Percentiles rank a stretch among this genome's conserved stretches.
phyloP scores from a whole-genome alignment of 345 rosid species.

The Theobroma cacao region DNA sequence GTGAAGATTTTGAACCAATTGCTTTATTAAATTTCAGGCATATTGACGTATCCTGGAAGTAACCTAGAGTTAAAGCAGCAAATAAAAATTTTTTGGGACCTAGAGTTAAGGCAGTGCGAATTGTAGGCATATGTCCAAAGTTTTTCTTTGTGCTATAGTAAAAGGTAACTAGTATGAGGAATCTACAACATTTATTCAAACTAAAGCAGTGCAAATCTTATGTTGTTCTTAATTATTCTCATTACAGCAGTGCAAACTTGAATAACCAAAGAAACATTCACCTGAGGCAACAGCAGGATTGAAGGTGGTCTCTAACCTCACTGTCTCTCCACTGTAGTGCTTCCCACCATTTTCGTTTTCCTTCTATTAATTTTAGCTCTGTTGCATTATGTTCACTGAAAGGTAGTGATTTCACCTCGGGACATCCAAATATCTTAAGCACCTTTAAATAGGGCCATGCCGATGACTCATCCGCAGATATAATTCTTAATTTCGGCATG shows the following conservation, averaged over 20 bases:
- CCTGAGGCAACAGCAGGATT: neutral
- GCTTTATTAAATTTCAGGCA: too few relatives aligned
- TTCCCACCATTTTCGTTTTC: neutral
- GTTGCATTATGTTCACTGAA: conserved; percentile 10
- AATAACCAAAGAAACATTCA: neutral
- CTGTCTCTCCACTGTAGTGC: neutral
- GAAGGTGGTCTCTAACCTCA: neutral
- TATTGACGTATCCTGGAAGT: too few relatives aligned
- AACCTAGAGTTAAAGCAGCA: too few relatives aligned
- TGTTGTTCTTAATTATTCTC: neutral
- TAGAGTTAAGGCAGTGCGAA: too few relatives aligned
- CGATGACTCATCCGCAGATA: conserved; percentile 4
- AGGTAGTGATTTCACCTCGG: conserved; percentile 3
- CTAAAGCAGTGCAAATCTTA: neutral
- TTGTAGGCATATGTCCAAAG: too few relatives aligned
- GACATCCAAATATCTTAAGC: conserved; percentile 11
- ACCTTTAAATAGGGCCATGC: conserved; percentile 14
- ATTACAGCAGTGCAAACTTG: neutral
- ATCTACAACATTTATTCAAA: too few relatives aligned
- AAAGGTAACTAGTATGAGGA: too few relatives aligned
- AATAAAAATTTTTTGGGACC: too few relatives aligned
- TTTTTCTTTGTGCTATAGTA: too few relatives aligned
- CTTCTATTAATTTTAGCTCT: neutral
- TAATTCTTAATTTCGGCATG: conserved; percentile 18
- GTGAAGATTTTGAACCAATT: too few relatives aligned